Conservation (phyloP, 2,329 filamentous ascomycete genomes). For the Trichoderma aggressivum region DNA sequence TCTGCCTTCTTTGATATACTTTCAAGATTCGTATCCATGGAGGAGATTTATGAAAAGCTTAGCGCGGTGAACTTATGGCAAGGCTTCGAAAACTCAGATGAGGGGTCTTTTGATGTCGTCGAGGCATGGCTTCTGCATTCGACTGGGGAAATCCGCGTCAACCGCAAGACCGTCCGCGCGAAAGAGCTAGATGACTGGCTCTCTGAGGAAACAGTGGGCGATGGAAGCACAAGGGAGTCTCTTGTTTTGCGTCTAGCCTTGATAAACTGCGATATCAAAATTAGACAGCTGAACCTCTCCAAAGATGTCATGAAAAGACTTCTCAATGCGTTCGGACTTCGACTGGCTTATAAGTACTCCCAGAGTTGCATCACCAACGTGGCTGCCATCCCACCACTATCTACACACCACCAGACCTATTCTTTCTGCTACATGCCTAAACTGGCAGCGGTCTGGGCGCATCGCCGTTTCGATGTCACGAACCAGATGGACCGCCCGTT, state of each 20-base stretch:
- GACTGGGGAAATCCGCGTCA: slow-evolving; percentile 22
- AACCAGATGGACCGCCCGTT: too few species aligned
- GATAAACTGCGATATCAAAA: slow-evolving; percentile 25
- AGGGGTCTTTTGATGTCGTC: slow-evolving; percentile 26
- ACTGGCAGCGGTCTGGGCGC: slow-evolving; percentile 33
- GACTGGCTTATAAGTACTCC: slow-evolving; percentile 33
- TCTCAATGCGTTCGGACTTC: slow-evolving; percentile 29
- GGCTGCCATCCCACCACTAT: slow-evolving; percentile 24
- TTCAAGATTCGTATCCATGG: slow-evolving; percentile 23
- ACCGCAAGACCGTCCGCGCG: slow-evolving; percentile 15
- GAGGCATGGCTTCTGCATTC: slow-evolving; percentile 30
- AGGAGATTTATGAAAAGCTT: slow-evolving; percentile 33
- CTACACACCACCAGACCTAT: slow-evolving; percentile 25
- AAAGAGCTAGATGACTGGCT: slow-evolving; percentile 25
- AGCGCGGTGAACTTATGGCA: slow-evolving; percentile 26
- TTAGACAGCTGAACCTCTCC: slow-evolving; percentile 28
- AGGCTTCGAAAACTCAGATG: slow-evolving; percentile 20
- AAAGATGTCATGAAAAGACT: slow-evolving; percentile 22
- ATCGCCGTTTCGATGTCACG: too few species aligned
- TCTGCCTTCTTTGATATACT: too few species aligned
- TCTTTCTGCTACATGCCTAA: slow-evolving; percentile 39
- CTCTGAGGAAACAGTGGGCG: slow-evolving; percentile 21
- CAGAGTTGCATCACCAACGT: slow-evolving; percentile 35
- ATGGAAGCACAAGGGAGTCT: slow-evolving; percentile 20
- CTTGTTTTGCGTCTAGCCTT: slow-evolving; percentile 33